Percentiles rank a stretch among this genome's conserved stretches.
Conservation (phyloP, 2,329 filamentous ascomycete genomes). For the Elsinoe necatrix region DNA sequence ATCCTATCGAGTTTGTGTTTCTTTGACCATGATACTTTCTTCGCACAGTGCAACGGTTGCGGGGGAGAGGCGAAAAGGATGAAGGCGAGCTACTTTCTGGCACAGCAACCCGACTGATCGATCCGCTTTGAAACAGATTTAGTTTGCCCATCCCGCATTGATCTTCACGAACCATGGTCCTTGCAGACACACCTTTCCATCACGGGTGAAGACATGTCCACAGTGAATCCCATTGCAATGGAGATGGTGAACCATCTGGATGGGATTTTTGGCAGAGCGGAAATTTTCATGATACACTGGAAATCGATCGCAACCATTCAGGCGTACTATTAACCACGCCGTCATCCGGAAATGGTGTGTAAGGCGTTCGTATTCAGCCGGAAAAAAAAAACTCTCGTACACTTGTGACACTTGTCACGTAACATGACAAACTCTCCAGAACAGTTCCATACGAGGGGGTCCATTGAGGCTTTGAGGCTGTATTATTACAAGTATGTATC, state of each 20-base stretch:
- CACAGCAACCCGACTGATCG: constrained; percentile 8
- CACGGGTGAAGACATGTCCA: neutral
- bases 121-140: constrained; percentile 10
- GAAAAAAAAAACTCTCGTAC: neutral
- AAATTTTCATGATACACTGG: neutral
- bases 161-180: constrained; percentile 13
- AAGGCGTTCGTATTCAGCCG: neutral
- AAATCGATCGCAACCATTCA: neutral
- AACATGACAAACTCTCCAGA: neutral
- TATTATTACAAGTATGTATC: neutral
- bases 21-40: neutral
- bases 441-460: neutral
- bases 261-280: neutral
- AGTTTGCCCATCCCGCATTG: constrained; percentile 7
- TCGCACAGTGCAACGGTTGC: constrained; percentile 11
- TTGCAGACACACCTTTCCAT: neutral
- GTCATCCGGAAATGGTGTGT: neutral
- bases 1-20: neutral
- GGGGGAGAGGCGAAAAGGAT: neutral
- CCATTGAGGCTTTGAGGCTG: neutral
- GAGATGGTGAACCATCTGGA: neutral
- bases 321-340: neutral
- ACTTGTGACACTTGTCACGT: constrained; percentile 1
- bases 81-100: constrained; percentile 6
- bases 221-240: neutral